A percentile compares a stretch with the other conserved stretches of the same genome.
Conservation (phyloP, 2,329 filamentous ascomycete genomes). For the Penicillium sp. region DNA sequence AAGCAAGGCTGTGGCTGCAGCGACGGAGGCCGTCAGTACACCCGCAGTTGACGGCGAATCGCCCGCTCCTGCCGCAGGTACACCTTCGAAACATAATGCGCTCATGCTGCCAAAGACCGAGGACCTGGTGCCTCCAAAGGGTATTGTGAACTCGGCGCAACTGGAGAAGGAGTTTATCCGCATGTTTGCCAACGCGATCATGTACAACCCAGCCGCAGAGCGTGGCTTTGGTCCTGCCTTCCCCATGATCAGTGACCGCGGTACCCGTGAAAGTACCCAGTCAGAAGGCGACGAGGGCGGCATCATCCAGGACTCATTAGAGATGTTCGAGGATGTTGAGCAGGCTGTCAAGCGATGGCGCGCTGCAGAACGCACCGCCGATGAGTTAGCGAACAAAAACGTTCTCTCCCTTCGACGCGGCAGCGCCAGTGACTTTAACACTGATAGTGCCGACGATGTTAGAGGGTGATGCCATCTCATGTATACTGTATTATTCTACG, state of each 20-base stretch:
- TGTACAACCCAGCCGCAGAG: slow-evolving; percentile 88
- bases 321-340: slow-evolving; percentile 87
- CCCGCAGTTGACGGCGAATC: slow-evolving; percentile 57
- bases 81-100: slow-evolving; percentile 39
- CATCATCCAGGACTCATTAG: slow-evolving; percentile 77
- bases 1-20: slow-evolving; percentile 41
- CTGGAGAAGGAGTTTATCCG: slow-evolving; percentile 89
- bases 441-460: slow-evolving; percentile 34
- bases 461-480: slow-evolving; percentile 22
- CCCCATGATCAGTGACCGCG: slow-evolving; percentile 43
- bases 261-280: slow-evolving; percentile 38
- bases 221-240: slow-evolving; percentile 64
- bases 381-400: slow-evolving; percentile 37
- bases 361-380: slow-evolving; percentile 56
- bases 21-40: slow-evolving; percentile 59
- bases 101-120: slow-evolving; percentile 54
- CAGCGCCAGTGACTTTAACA: slow-evolving; percentile 36
- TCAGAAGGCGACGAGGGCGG: slow-evolving; percentile 72
- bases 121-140: slow-evolving; percentile 77
- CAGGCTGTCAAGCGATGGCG: slow-evolving; percentile 70
- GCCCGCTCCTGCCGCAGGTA: slow-evolving; percentile 30
- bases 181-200: slow-evolving; percentile 97
- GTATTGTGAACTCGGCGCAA: slow-evolving; percentile 88
- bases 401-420: slow-evolving; percentile 34
- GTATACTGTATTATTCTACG: slow-evolving; percentile 15